A percentile compares a stretch with the other conserved stretches of the same genome.
These are phyloP conservation scores for Orbilia blumenaviensis DNA, from an alignment of 2,329 filamentous ascomycete species.

Conservation along the genomic window DNA sequence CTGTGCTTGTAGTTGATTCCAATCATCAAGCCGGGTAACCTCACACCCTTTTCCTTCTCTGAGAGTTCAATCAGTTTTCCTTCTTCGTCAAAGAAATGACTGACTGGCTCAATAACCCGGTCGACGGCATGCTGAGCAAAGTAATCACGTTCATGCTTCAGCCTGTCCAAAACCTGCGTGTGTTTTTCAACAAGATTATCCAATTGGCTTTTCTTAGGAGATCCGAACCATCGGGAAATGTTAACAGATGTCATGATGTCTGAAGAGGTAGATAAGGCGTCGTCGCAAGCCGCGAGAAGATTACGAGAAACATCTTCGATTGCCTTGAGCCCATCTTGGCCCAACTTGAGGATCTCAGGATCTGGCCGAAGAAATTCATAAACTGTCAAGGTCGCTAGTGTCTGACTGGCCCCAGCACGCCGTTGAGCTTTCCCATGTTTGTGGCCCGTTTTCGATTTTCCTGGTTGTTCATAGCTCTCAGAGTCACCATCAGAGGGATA, in stretches of 20 bases:
- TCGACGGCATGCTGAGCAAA: constrained; percentile 61
- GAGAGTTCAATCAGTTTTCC: constrained; percentile 57
- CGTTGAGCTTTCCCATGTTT: constrained; percentile 18
- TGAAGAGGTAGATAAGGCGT: constrained; percentile 19
- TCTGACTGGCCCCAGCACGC: constrained; percentile 22
- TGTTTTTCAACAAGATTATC: constrained; percentile 59
- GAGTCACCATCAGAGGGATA: not conserved
- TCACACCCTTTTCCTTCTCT: constrained; percentile 58
- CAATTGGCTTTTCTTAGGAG: constrained; percentile 28
- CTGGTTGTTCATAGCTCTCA: constrained; percentile 12
- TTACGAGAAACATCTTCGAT: constrained; percentile 38
- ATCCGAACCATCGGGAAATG: constrained; percentile 33
- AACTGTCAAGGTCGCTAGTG: constrained; percentile 37
- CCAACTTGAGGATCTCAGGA: constrained; percentile 38
- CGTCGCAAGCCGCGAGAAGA: constrained; percentile 25
- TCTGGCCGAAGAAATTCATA: constrained; percentile 46
- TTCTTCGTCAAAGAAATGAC: constrained; percentile 62
- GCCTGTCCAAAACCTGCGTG: constrained; percentile 58
- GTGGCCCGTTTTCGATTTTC: constrained; percentile 1
- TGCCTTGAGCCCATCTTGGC: constrained; percentile 31
- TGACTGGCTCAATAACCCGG: constrained; percentile 61
- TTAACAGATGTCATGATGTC: constrained; percentile 43
- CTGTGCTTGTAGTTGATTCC: constrained; percentile 66
- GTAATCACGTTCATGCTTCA: constrained; percentile 57
- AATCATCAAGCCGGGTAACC: constrained; percentile 62